phyloP scores from a whole-genome alignment of 495 filamentous ascomycete species.

The Pyrenula aspistea region DNA sequence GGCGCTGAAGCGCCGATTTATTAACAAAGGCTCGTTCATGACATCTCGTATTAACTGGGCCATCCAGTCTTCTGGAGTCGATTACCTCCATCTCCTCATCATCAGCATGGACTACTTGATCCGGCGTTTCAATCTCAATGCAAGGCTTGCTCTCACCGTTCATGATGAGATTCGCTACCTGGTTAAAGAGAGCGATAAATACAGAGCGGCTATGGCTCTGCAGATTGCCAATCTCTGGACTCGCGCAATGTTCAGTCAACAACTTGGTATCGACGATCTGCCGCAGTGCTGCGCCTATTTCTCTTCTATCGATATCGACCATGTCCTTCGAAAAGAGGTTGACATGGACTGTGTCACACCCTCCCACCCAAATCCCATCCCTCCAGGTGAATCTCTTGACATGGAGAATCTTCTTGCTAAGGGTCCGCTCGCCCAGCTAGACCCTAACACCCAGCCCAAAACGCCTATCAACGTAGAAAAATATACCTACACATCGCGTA shows the following conservation, averaged over 20 bases:
- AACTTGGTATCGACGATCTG: conserved; percentile 90
- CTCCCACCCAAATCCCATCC: conserved; percentile 65
- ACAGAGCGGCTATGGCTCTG: conserved; percentile 78
- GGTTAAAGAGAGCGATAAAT: conserved; percentile 74
- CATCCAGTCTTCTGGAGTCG: conserved; percentile 92
- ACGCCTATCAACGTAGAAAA: conserved; percentile 38
- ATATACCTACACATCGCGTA: conserved; percentile 56
- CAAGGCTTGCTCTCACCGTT: conserved; percentile 83
- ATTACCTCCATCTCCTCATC: conserved; percentile 93
- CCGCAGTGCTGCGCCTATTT: conserved; percentile 93
- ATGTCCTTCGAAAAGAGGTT: conserved; percentile 90
- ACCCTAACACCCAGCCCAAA: conserved; percentile 44
- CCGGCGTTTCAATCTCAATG: conserved; percentile 71
- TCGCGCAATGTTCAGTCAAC: conserved; percentile 88
- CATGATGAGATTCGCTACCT: conserved; percentile 97
- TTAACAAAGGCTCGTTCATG: conserved; percentile 86
- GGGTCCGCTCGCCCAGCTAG: conserved; percentile 49
- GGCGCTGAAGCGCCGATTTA: conserved; percentile 74
- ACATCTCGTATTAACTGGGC: conserved; percentile 98
- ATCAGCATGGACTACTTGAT: conserved; percentile 90
- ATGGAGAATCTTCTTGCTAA: conserved; percentile 64
- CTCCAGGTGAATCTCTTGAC: conserved; percentile 74
- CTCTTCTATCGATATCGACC: conserved; percentile 87
- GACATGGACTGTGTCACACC: conserved; percentile 96
- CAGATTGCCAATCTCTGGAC: conserved; percentile 96